Evolutionary conservation across 2,329 filamentous ascomycete species (phyloP).

Genomic region (Colletotrichum plurivorum): DNA sequence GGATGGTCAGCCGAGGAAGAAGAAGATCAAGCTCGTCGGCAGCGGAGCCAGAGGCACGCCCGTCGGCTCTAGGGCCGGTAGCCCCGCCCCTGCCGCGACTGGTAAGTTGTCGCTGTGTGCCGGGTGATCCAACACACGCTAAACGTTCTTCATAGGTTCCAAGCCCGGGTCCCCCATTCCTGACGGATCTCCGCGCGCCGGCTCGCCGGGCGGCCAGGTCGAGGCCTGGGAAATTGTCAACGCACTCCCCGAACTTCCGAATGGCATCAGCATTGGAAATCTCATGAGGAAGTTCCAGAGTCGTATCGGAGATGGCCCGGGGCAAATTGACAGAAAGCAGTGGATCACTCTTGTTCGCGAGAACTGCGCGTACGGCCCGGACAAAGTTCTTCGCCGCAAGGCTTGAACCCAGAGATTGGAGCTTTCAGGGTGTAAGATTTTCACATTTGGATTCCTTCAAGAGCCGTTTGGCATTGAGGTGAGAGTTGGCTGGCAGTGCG

Average conservation of each 20-base stretch:
- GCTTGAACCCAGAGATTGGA: constrained; percentile 43
- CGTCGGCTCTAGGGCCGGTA: constrained; percentile 72
- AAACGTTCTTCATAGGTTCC: constrained; percentile 28
- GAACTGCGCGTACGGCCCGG: constrained; percentile 65
- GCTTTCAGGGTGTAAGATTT: background rate
- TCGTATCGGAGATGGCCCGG: constrained; percentile 66
- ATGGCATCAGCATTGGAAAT: constrained; percentile 68
- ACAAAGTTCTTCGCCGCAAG: constrained; percentile 66
- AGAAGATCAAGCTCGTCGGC: constrained; percentile 68
- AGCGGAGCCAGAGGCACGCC: constrained; percentile 65
- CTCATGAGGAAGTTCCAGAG: constrained; percentile 68
- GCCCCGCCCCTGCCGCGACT: constrained; percentile 64
- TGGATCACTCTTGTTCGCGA: constrained; percentile 74
- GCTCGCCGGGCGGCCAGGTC: constrained; percentile 54
- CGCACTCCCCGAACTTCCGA: constrained; percentile 62
- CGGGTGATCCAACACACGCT: background rate
- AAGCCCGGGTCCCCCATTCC: constrained; percentile 42
- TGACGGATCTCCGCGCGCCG: constrained; percentile 47
- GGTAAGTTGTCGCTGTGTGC: constrained; percentile 48
- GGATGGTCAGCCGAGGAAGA: constrained; percentile 65
- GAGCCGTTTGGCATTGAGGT: background rate
- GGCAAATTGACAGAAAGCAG: constrained; percentile 65
- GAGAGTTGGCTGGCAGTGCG: background rate
- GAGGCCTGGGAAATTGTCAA: constrained; percentile 68
- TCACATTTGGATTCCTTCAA: no score